Evolutionary conservation across 2,329 filamentous ascomycete genomes (phyloP).

Genomic region (Thielaviopsis musarum): DNA sequence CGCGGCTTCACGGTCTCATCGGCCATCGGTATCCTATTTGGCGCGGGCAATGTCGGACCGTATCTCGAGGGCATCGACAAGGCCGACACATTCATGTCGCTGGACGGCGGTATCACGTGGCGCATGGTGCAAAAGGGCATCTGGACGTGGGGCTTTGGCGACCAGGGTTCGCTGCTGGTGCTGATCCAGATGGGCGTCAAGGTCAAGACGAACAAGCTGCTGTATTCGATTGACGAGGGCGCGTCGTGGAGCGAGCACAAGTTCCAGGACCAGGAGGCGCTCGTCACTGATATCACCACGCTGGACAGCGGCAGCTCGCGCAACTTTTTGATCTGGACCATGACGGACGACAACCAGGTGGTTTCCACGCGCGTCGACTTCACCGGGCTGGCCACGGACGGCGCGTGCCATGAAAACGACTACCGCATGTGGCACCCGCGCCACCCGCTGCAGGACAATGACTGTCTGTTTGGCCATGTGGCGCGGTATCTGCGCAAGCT

Average conservation of each 20-base stretch:
- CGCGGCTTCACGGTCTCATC: constrained; percentile 80
- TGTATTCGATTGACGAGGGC: constrained; percentile 71
- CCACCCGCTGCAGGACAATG: constrained; percentile 60
- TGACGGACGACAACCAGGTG: constrained; percentile 35
- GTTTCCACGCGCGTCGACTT: constrained; percentile 81
- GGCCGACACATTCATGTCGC: constrained; percentile 78
- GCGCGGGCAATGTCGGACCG: constrained; percentile 72
- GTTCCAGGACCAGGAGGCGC: constrained; percentile 56
- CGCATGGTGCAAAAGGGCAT: constrained; percentile 67
- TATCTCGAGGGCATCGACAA: constrained; percentile 49
- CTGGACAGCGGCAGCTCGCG: constrained; percentile 76
- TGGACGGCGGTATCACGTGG: constrained; percentile 84
- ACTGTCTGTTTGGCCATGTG: constrained; percentile 85
- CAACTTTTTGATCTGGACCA: constrained; percentile 84
- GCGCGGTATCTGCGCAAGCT: constrained; percentile 86
- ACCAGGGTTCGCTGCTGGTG: constrained; percentile 84
- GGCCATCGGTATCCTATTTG: constrained; percentile 82
- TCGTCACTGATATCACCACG: constrained; percentile 68
- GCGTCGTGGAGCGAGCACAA: constrained; percentile 58
- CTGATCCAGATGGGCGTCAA: constrained; percentile 59
- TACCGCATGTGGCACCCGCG: constrained; percentile 79
- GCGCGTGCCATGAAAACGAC: constrained; percentile 50
- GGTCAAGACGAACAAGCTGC: constrained; percentile 50
- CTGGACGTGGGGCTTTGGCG: constrained; percentile 89
- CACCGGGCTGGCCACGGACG: constrained; percentile 53